phyloP scores from a whole-genome alignment of 192 early-diverging fungal species.

The Coemansia asiatica region DNA sequence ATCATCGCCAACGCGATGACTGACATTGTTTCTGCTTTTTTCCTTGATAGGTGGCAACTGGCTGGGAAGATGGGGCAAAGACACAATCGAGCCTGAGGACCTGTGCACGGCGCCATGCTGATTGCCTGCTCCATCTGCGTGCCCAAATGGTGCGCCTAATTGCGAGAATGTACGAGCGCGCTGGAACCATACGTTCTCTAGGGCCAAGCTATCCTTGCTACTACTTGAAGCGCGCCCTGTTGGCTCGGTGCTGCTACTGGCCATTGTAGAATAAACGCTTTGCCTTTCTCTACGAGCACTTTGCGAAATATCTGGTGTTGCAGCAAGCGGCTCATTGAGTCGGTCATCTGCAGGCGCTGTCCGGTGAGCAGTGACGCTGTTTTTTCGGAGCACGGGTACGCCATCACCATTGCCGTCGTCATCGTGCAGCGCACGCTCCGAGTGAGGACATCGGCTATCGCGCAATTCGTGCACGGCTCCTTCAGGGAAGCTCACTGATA shows the following conservation, averaged over 20 bases:
- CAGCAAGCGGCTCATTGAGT: neutral
- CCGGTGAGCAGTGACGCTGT: too few species aligned
- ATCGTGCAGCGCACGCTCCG: too few species aligned
- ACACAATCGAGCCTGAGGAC: conserved; percentile 11
- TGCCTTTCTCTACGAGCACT: neutral
- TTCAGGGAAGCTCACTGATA: too few species aligned
- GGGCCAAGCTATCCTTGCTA: conserved; percentile 9
- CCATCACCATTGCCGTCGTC: too few species aligned
- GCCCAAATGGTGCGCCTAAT: neutral
- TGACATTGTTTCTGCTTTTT: neutral
- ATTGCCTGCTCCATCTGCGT: neutral
- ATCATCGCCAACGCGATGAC: neutral
- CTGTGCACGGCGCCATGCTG: neutral
- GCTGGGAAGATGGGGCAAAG: conserved; percentile 32
- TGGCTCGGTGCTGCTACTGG: conserved; percentile 8
- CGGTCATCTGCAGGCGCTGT: too few species aligned
- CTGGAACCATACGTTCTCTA: conserved; percentile 28
- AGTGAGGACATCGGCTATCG: too few species aligned
- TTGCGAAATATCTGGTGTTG: neutral
- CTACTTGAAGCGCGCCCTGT: neutral
- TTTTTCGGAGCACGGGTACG: too few species aligned
- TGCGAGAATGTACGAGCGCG: conserved; percentile 41
- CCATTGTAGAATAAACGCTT: conserved; percentile 14
- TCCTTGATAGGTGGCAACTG: conserved; percentile 22
- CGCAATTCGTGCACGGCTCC: too few species aligned